These are phyloP conservation scores for Crassisporium funariophilum DNA, from an alignment of 768 basidiomycete species.

Conservation along the genomic window DNA sequence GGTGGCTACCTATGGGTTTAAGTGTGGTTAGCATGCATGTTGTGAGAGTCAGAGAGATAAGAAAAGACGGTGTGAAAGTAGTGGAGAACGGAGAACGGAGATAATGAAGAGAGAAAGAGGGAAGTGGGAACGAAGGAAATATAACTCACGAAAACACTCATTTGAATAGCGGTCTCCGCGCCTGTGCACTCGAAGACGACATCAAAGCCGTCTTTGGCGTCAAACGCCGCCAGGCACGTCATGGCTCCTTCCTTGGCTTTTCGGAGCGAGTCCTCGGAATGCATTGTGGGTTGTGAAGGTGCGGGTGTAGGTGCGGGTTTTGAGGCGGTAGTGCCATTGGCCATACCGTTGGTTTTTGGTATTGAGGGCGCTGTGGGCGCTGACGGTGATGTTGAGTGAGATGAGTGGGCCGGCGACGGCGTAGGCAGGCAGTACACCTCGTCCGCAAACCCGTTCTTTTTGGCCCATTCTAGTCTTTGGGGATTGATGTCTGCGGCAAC, in stretches of 20 bases:
- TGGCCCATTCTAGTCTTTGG: conserved; percentile 78
- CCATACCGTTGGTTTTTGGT: not conserved
- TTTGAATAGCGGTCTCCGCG: conserved; percentile 88
- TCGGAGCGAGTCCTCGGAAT: conserved; percentile 47
- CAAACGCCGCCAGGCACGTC: conserved; percentile 56
- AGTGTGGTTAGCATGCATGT: no score
- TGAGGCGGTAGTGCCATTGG: conserved; percentile 3
- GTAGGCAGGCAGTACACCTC: conserved; percentile 66
- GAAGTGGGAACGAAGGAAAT: conserved; percentile 12
- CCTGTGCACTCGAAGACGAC: conserved; percentile 95
- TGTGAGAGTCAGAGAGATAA: no score
- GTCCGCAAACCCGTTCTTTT: conserved; percentile 72
- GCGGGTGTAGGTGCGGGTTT: conserved; percentile 3
- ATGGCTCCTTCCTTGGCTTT: conserved; percentile 61
- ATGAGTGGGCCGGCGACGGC: conserved; percentile 9
- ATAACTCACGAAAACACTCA: conserved; percentile 80
- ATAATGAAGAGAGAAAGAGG: conserved; percentile 3
- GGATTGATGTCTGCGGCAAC: conserved; percentile 87
- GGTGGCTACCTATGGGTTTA: conserved; percentile 70
- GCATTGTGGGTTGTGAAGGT: no score
- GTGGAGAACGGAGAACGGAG: conserved; percentile 5
- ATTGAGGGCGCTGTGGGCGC: conserved; percentile 7
- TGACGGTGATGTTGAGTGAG: conserved; percentile 11
- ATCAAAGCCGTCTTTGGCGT: conserved; percentile 79
- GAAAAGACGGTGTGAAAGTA: conserved; percentile 11